phyloP scores from a whole-genome alignment of 225 moss, liverwort and hornwort species.

The Pseudoscleropodium purum region DNA sequence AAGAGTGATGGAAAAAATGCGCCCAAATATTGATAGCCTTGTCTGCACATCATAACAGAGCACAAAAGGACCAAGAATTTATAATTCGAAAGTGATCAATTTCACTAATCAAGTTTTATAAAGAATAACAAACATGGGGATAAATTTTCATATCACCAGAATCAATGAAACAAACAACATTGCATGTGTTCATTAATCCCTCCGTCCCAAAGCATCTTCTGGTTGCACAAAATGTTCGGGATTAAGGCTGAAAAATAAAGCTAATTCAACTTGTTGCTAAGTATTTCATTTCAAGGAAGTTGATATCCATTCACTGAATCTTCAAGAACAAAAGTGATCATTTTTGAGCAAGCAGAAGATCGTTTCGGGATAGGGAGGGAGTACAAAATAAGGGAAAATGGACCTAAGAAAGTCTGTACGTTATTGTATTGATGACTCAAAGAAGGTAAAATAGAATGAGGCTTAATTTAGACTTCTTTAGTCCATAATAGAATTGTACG shows the following conservation, averaged over 20 bases:
- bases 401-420: not conserved
- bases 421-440: not conserved
- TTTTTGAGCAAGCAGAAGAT: too few species aligned
- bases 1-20: conserved; percentile 85
- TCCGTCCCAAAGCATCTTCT: too few species aligned
- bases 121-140: not conserved
- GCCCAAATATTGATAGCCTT: conserved; percentile 79
- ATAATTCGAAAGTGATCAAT: not conserved
- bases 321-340: too few species aligned
- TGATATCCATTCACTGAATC: too few species aligned
- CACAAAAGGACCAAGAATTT: not conserved
- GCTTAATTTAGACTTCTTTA: not conserved
- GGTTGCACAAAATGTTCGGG: too few species aligned
- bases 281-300: too few species aligned
- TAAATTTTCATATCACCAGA: not conserved
- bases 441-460: not conserved
- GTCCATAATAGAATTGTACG: not conserved
- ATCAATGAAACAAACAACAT: not conserved
- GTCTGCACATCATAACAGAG: conserved; percentile 25
- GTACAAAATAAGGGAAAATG: not conserved
- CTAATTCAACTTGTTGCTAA: too few species aligned
- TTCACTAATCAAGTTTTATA: not conserved
- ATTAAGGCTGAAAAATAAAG: too few species aligned
- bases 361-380: too few species aligned
- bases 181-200: not conserved